Evolutionary conservation across 2,329 filamentous ascomycete species (phyloP).

Genomic region (Aspergillus quadricinctus): DNA sequence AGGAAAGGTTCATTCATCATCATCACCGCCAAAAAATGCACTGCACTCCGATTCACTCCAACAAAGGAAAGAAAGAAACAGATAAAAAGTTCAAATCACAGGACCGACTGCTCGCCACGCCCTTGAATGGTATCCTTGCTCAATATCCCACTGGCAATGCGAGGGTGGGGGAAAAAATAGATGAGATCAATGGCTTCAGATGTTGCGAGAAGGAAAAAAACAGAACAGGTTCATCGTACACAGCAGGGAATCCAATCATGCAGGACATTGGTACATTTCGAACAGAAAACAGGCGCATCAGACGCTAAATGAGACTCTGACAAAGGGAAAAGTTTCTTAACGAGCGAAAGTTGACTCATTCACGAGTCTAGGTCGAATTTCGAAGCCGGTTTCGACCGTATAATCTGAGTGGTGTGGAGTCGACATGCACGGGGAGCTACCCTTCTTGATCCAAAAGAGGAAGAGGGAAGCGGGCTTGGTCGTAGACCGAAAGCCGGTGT

Average conservation of each 20-base stretch:
- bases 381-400: slow-evolving; percentile 1
- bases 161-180: not conserved
- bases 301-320: slow-evolving; percentile 4
- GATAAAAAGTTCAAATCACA: slow-evolving; percentile 1
- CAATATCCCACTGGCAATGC: not conserved
- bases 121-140: not conserved
- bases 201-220: not conserved
- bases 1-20: slow-evolving; percentile 9
- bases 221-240: not conserved
- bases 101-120: not conserved
- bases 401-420: not conserved
- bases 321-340: slow-evolving; percentile 4
- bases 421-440: not conserved
- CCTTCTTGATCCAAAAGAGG: not conserved
- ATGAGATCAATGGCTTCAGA: not conserved
- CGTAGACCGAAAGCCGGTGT: not conserved
- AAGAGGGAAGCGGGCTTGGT: slow-evolving; percentile 10
- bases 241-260: slow-evolving; percentile 1
- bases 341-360: slow-evolving; percentile 2
- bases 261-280: slow-evolving; percentile 1
- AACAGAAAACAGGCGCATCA: not conserved
- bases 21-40: slow-evolving; percentile 10
- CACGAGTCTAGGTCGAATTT: slow-evolving; percentile 2
- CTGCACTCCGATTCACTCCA: slow-evolving; percentile 9
- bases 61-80: slow-evolving; percentile 9